Percentiles rank a stretch among this genome's conserved stretches.
phyloP scores from a whole-genome alignment of 345 rosid genomes.

The Sisymbrium altissimum region DNA sequence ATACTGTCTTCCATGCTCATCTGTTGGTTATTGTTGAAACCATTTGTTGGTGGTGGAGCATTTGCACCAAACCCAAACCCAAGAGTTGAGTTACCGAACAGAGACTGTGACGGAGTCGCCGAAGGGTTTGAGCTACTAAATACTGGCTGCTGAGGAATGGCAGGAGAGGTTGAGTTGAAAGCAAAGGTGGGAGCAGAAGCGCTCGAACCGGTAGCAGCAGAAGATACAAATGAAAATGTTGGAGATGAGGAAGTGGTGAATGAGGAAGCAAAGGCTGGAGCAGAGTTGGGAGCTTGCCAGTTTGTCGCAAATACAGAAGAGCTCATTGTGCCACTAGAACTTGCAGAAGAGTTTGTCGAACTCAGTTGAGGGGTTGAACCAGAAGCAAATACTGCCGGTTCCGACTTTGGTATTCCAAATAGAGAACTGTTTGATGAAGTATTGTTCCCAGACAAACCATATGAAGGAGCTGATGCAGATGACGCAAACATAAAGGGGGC shows the following conservation, averaged over 20 bases:
- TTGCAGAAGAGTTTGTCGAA: slow-evolving; percentile 39
- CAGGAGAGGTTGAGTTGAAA: slow-evolving; percentile 48
- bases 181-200: slow-evolving; percentile 37
- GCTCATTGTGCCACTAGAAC: slow-evolving; percentile 42
- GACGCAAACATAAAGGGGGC: slow-evolving; percentile 41
- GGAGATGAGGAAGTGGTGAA: slow-evolving; percentile 43
- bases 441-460: slow-evolving; percentile 44
- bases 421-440: slow-evolving; percentile 44
- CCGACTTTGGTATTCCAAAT: slow-evolving; percentile 51
- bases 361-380: slow-evolving; percentile 49
- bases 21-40: slow-evolving; percentile 58
- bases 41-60: slow-evolving; percentile 22
- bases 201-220: slow-evolving; percentile 35
- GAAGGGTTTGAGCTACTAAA: slow-evolving; percentile 49
- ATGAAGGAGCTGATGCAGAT: slow-evolving; percentile 49
- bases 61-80: slow-evolving; percentile 47
- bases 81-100: slow-evolving; percentile 48
- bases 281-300: slow-evolving; percentile 50
- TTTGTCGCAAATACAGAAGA: slow-evolving; percentile 48
- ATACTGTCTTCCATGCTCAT: slow-evolving; percentile 92
- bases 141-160: slow-evolving; percentile 42
- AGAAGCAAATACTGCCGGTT: slow-evolving; percentile 40
- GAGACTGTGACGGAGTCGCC: slow-evolving; percentile 43
- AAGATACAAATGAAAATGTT: slow-evolving; percentile 41
- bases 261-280: slow-evolving; percentile 43